Evolutionary conservation across 2,329 filamentous ascomycete species (phyloP), one percentile per base, ranked within the genome.

Genomic region (Biscogniauxia sp.): DNA sequence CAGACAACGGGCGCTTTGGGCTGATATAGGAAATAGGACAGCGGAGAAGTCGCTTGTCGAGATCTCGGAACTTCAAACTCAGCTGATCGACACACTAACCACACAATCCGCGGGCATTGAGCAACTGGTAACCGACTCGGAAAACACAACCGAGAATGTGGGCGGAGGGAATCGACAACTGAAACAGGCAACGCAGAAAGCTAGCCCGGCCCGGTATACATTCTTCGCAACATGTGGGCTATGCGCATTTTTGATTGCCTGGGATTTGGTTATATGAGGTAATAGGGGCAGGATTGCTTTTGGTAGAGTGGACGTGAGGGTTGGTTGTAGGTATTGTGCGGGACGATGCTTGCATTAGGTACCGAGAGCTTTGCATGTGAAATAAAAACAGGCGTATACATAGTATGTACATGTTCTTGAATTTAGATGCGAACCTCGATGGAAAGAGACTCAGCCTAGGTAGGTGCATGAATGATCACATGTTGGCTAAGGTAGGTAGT

Each of bases 11-110:
- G 28, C 28, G 28, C 28, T 32, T 20, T n/a, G n/a, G n/a, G 11
- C 23, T 60, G 53, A 62, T 57, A 51, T 19, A 50, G 9, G 20
- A 55, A 58, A 61, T 70, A 96, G 92, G 71, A 90, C 89, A 25
- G 93, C 93, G 0, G 93, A 99, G 75, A 92, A 91, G 73, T 97
- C 93, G 0, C 83, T 99, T 5, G 76, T 96, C 3, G 95, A 99
- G 74, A 97, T 99, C 64, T 90, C 92, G 7, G 93, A 96, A 72
- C 81, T 99, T 56, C 95, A 99, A 74, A 92, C 91, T 58, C 88
- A 94, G 57, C 88, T 99, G 13, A 92, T 95, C 50, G 87, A 86
- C 69, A 96, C 97, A 72, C 84, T 99, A 20, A 85, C 88, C 49
- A 88, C 89, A 15, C 95, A 99, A 73, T 90, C 91, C 58, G 92